Evolutionary conservation across 495 filamentous ascomycete genomes (phyloP).

Genomic region (Aspergillus sparsus): DNA sequence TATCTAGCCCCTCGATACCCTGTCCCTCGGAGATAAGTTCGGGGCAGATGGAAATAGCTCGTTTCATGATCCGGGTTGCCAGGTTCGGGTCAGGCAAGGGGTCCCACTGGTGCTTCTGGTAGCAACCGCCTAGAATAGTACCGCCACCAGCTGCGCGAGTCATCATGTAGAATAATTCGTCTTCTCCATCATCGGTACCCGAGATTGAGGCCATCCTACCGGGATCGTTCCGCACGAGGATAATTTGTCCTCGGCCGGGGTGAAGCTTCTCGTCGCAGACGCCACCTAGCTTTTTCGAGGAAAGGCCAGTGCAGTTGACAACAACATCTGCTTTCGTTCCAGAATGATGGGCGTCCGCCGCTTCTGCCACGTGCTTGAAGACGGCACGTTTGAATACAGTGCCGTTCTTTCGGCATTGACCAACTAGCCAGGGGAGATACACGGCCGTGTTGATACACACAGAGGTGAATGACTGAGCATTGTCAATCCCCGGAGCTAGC

Average conservation of each 20-base stretch:
- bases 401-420: slow-evolving; percentile 71
- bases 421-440: slow-evolving; percentile 82
- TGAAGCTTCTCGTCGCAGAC: slow-evolving; percentile 74
- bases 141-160: slow-evolving; percentile 76
- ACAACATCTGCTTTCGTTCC: slow-evolving; percentile 67
- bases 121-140: slow-evolving; percentile 85
- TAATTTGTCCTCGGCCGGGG: slow-evolving; percentile 83
- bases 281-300: slow-evolving; percentile 72
- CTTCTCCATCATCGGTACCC: slow-evolving; percentile 77
- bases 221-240: slow-evolving; percentile 82
- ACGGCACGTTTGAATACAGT: slow-evolving; percentile 61
- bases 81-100: slow-evolving; percentile 75
- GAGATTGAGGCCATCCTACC: slow-evolving; percentile 68
- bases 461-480: slow-evolving; percentile 71
- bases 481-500: slow-evolving; percentile 62
- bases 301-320: slow-evolving; percentile 85
- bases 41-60: slow-evolving; percentile 71
- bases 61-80: slow-evolving; percentile 86
- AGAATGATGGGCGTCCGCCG: slow-evolving; percentile 61
- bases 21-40: slow-evolving; percentile 67
- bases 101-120: slow-evolving; percentile 84
- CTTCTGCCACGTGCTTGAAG: slow-evolving; percentile 74
- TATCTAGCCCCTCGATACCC: slow-evolving; percentile 75
- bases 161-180: slow-evolving; percentile 89
- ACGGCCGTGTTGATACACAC: slow-evolving; percentile 90